These are phyloP conservation scores for Linum lewisii DNA, from an alignment of 345 rosid species.

Conservation along the genomic window DNA sequence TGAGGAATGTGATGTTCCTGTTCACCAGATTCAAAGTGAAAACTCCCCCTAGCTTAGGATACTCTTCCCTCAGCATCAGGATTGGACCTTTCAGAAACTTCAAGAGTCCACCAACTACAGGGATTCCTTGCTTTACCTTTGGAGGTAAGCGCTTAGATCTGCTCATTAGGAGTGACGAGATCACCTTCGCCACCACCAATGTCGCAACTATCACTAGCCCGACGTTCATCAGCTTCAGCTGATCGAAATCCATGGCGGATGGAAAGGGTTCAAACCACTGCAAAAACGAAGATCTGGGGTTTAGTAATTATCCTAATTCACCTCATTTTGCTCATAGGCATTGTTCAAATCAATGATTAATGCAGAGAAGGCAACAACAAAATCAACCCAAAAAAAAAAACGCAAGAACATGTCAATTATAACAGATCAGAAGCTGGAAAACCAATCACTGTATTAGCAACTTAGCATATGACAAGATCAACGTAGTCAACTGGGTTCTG, in stretches of 20 bases:
- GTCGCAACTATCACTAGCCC: constrained; percentile 59
- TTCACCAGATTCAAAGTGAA: constrained; percentile 64
- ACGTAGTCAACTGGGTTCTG: too few relatives aligned
- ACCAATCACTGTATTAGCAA: too few relatives aligned
- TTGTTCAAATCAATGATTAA: too few relatives aligned
- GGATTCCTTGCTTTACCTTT: constrained; percentile 39
- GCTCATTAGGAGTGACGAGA: constrained; percentile 44
- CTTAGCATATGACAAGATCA: too few relatives aligned
- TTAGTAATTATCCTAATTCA: too few relatives aligned
- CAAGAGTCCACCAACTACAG: constrained; percentile 61
- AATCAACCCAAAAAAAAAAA: too few relatives aligned
- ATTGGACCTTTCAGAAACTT: constrained; percentile 76
- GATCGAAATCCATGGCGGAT: constrained; percentile 33
- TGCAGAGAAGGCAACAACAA: too few relatives aligned
- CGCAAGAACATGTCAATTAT: too few relatives aligned
- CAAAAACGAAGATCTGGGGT: too few relatives aligned
- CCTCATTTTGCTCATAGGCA: too few relatives aligned
- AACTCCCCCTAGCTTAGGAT: constrained; percentile 80
- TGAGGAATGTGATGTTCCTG: constrained; percentile 80
- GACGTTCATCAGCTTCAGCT: constrained; percentile 42
- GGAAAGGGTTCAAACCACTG: too few relatives aligned
- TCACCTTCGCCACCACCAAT: constrained; percentile 58
- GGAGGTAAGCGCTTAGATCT: constrained; percentile 83
- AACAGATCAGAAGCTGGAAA: too few relatives aligned
- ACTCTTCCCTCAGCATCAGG: constrained; percentile 75